Base-by-base conservation (phyloP, 2,329 filamentous ascomycete genomes). In the Trichoderma harzianum region DNA sequence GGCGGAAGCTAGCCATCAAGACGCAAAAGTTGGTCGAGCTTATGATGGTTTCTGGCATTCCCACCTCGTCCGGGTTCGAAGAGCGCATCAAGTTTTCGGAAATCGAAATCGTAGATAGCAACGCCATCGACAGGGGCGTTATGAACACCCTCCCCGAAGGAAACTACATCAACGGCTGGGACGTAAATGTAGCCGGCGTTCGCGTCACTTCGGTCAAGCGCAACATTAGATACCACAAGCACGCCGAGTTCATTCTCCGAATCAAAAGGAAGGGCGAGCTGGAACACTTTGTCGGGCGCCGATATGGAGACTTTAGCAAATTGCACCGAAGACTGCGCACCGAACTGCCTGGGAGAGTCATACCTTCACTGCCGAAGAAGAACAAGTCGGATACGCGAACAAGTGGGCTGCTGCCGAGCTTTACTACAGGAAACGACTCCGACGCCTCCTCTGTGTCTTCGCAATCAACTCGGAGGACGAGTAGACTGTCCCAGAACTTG, bases 41-140 rank as follows among this genome's bases (percentile, higher is more conserved):
- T 73, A 99, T 99, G 96, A 98, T 99, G 94, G 96, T 99, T 10
- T 98, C 95, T 8, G 96, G 96, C 47, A 92, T 99, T 72, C 93
- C 93, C 39, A 99, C 96, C 1, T 94, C 96, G 5, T 98, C 95
- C 5, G 96, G 96, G 2, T 99, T 98, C 80, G 96, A 99, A 82
- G 96, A 99, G 84, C 90, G 96, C 72, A 98, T 99, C 78, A 90
- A 94, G 65, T 99, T 99, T 80, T 94, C 94, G 1, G 96, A 99
- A 82, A 92, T 99, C 83, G 96, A 99, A 79, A 94, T 98, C 28
- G 94, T 99, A 32, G 96, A 99, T 78, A 90, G 94, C 74, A 93
- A 94, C 69, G 95, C 96, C 57, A 97, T 97, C 78, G 95, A 98
- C 72, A 92, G 94, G 26, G 95, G 96, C 0, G 86, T 99, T 67